Conservation (phyloP, 192 early-diverging fungal genomes). For the Diversispora epigaea region DNA sequence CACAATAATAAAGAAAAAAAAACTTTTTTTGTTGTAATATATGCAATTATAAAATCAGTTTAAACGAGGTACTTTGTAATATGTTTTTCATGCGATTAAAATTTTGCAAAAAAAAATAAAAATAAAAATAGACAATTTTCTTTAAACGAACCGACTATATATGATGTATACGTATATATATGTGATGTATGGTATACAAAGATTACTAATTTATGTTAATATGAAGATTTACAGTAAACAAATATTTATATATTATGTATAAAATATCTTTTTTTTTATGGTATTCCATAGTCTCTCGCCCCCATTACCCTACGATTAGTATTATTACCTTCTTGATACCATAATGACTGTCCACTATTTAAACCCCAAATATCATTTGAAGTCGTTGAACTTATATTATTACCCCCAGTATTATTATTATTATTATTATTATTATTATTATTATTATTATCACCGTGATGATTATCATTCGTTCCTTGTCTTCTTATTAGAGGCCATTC, state of each 20-base stretch:
- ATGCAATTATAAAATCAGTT: too few relatives aligned
- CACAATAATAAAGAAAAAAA: too few relatives aligned
- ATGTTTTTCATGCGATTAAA: too few relatives aligned
- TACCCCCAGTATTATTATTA: constrained; percentile 9
- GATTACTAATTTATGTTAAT: neutral
- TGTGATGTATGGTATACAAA: constrained; percentile 11
- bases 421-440: constrained; percentile 25
- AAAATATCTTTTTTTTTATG: neutral
- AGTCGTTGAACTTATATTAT: constrained; percentile 18
- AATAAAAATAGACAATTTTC: neutral
- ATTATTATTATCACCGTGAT: neutral
- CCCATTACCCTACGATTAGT: constrained; percentile 18
- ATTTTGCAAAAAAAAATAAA: neutral
- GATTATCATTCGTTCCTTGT: neutral
- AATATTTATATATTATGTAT: constrained; percentile 13
- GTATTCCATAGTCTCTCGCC: constrained; percentile 29
- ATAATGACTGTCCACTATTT: constrained; percentile 19
- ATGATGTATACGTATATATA: neutral
- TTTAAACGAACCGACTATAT: neutral
- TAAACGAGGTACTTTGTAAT: too few relatives aligned
- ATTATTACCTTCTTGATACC: constrained; percentile 26
- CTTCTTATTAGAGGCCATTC: constrained; percentile 32
- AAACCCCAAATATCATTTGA: constrained; percentile 16
- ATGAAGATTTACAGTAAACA: neutral
- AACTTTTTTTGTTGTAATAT: too few relatives aligned